A percentile compares a stretch with the other conserved stretches of the same genome.
phyloP scores from a whole-genome alignment of 441 rosid species.

The Brassica balearica region DNA sequence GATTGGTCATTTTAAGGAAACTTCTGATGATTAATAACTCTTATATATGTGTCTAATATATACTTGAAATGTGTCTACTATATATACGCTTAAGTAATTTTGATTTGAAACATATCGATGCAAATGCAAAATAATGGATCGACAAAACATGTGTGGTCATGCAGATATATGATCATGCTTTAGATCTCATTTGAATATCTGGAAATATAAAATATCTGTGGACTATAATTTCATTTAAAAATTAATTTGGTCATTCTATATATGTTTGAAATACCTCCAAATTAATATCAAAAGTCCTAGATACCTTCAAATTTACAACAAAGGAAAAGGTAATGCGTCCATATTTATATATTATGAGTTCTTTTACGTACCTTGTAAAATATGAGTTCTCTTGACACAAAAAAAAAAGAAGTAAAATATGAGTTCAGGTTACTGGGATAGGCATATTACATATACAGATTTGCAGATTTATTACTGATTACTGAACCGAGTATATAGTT shows the following conservation, averaged over 20 bases:
- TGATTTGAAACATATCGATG: background rate
- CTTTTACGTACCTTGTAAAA: background rate
- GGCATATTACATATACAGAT: slow-evolving; percentile 1
- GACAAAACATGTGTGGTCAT: background rate
- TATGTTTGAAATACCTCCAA: background rate
- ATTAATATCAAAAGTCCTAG: too few species aligned
- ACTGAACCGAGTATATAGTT: background rate
- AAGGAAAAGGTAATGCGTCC: background rate
- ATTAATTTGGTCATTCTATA: background rate
- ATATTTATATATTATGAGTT: background rate
- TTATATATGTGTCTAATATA: background rate
- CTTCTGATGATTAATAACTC: slow-evolving; percentile 2
- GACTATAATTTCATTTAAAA: too few species aligned
- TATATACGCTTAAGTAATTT: background rate
- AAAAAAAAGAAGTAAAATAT: background rate
- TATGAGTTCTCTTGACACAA: background rate
- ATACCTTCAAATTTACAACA: too few species aligned
- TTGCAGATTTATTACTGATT: slow-evolving; percentile 20
- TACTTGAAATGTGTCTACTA: background rate
- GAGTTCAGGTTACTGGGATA: background rate
- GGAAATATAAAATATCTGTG: too few species aligned
- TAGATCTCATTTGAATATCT: background rate
- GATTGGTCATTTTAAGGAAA: slow-evolving; percentile 27
- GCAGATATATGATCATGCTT: background rate
- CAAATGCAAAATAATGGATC: background rate